phyloP scores from a whole-genome alignment of 495 filamentous ascomycete species.

The Stereocaulon alpinum region DNA sequence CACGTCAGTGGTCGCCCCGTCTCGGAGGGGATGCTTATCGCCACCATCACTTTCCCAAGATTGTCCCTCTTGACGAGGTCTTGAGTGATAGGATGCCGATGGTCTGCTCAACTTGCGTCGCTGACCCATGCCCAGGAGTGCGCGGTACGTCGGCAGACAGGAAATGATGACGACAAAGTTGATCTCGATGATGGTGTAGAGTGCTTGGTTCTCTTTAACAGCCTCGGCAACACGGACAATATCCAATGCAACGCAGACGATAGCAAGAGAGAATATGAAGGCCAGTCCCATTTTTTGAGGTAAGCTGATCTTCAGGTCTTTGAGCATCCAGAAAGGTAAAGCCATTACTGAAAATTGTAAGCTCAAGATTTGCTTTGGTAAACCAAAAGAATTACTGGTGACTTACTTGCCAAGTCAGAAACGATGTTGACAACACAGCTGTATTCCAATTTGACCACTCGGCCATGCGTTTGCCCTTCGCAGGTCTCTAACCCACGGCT shows the following conservation, averaged over 20 bases:
- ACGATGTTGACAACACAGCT: constrained; percentile 2
- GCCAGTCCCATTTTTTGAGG: constrained; percentile 12
- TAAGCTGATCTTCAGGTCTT: not conserved
- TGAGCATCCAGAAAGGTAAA: constrained; percentile 4
- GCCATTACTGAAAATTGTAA: constrained; percentile 9
- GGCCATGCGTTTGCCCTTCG: not conserved
- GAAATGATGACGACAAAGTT: constrained; percentile 10
- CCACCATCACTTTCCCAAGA: not conserved
- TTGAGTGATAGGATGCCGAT: not conserved
- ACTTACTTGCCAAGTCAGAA: constrained; percentile 12
- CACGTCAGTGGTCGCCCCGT: not conserved
- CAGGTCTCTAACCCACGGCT: not conserved
- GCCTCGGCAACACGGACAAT: constrained; percentile 7
- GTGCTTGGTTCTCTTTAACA: not conserved
- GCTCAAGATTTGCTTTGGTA: not conserved
- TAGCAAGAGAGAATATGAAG: constrained; percentile 5
- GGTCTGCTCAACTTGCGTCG: not conserved
- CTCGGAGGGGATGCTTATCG: not conserved
- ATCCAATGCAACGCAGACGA: constrained; percentile 8
- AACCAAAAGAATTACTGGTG: not conserved
- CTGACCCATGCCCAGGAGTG: not conserved
- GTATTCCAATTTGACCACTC: constrained; percentile 3
- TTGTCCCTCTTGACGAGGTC: not conserved
- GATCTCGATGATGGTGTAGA: constrained; percentile 7
- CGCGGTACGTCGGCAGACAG: constrained; percentile 8